Conservation (phyloP, 2,329 filamentous ascomycete genomes). For the Penicillium sp. region DNA sequence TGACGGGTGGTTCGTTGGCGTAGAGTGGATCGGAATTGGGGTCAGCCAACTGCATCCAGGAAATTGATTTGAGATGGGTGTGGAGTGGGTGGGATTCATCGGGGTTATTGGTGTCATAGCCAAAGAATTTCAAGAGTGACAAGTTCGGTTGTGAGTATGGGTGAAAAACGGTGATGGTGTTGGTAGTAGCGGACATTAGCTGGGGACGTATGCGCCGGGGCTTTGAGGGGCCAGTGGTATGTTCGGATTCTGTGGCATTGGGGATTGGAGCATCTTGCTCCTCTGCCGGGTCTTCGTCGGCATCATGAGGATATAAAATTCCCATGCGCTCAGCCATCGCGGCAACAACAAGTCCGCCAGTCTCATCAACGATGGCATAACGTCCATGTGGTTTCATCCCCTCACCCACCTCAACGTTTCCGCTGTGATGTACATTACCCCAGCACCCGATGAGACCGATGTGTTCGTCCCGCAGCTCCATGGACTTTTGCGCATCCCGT, state of each 20-base stretch:
- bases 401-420: slow-evolving; percentile 32
- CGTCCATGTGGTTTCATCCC: slow-evolving; percentile 53
- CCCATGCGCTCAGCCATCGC: slow-evolving; percentile 88
- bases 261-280: slow-evolving; percentile 4
- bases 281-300: slow-evolving; percentile 20
- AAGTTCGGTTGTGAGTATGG: slow-evolving; percentile 79
- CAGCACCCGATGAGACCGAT: slow-evolving; percentile 80
- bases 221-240: slow-evolving; percentile 16
- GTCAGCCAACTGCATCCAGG: slow-evolving; percentile 86
- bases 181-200: slow-evolving; percentile 50
- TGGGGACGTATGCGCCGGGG: slow-evolving; percentile 30
- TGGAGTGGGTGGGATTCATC: slow-evolving; percentile 72
- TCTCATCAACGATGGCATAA: slow-evolving; percentile 85
- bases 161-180: slow-evolving; percentile 61
- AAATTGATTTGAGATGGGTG: slow-evolving; percentile 76
- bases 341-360: slow-evolving; percentile 76
- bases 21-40: slow-evolving; percentile 76
- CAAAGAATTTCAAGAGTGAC: slow-evolving; percentile 83
- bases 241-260: slow-evolving; percentile 10
- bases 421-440: slow-evolving; percentile 82
- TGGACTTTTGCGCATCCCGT: slow-evolving; percentile 73
- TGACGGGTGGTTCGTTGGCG: slow-evolving; percentile 59
- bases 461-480: slow-evolving; percentile 84
- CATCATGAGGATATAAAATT: slow-evolving; percentile 61
- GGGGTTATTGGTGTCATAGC: slow-evolving; percentile 70